These are phyloP conservation scores for Botrytis galanthina DNA, from an alignment of 2,329 filamentous ascomycete genomes.

Conservation along the genomic window DNA sequence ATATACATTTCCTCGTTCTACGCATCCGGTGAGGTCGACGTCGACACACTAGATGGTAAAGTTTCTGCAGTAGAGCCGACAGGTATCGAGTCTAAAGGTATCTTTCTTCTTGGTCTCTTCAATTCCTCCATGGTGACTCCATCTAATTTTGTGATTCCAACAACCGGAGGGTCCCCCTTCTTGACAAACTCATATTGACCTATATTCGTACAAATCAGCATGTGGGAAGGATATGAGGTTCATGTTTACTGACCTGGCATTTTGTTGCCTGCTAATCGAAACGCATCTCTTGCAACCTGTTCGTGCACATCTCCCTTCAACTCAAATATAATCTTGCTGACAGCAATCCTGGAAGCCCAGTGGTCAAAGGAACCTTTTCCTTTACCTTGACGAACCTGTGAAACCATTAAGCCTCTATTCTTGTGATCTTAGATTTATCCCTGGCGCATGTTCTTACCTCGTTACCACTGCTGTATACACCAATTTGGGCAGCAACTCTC, in stretches of 20 bases:
- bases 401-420: constrained; percentile 21
- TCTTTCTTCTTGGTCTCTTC: constrained; percentile 68
- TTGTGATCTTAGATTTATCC: neutral
- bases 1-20: constrained; percentile 24
- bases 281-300: constrained; percentile 89
- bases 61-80: constrained; percentile 25
- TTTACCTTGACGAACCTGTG: constrained; percentile 91
- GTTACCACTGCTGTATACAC: constrained; percentile 93
- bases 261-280: constrained; percentile 91
- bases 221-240: neutral
- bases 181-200: constrained; percentile 90
- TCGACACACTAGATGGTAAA: constrained; percentile 27
- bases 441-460: constrained; percentile 56
- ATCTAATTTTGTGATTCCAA: constrained; percentile 86
- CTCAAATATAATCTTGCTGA: constrained; percentile 91
- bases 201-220: constrained; percentile 40
- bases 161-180: constrained; percentile 84
- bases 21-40: constrained; percentile 33
- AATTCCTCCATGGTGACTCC: constrained; percentile 80
- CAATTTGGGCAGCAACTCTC: constrained; percentile 86
- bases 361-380: constrained; percentile 97
- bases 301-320: constrained; percentile 90
- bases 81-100: constrained; percentile 33
- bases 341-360: constrained; percentile 86
- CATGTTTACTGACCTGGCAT: constrained; percentile 67